Base-by-base conservation (phyloP, 805 yeast genomes). In the Wickerhamomyces silvicola region DNA sequence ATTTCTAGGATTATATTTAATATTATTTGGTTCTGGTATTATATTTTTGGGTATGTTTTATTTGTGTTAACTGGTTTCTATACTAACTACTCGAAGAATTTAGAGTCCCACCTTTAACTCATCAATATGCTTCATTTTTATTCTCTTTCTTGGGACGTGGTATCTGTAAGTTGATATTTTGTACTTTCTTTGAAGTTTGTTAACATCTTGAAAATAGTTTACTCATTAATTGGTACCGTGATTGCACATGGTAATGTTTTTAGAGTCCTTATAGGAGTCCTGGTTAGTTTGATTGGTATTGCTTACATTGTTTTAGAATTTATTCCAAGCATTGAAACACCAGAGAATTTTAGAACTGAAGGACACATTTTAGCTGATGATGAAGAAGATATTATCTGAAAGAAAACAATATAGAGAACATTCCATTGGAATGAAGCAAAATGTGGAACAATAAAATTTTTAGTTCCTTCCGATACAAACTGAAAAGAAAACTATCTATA, bases 131-230 rank as follows among this genome's bases (percentile, higher is more conserved):
- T 28, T 74, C 74, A 13, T 81, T 71, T 48, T 64, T 72, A 48
- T 70, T 66, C 53, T 75, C 81, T 10, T 77, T 76, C 46, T 54
- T 80, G n/a, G 90, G 92, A 9, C 69, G 92, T 44, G 92, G 90
- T 17, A 53, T 72, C 13, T 72, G 76, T 70, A 62, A 31, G 76
- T 68, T 2, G 15, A 46, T 12, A 8, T 10, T 12, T 15, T 15
- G 8, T 23, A 25, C n/a, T 21, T 24, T 6, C 6, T 6, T 6
- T 3, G 23, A 16, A 9, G 10, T 11, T 10, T 11, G 12, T 24
- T 26, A 28, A 28, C 30, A 21, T 15, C 16, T 19, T 12, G 14
- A 18, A 18, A 2, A 6, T 17, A 65, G 78, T 73, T 39, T 76
- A 75, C 50, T 45, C 70, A 15, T 56, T 72, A 36, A 53, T 75